Evolutionary conservation across 75 land plant species (phyloP).

Genomic region (Chamaecyparis obtusa): DNA sequence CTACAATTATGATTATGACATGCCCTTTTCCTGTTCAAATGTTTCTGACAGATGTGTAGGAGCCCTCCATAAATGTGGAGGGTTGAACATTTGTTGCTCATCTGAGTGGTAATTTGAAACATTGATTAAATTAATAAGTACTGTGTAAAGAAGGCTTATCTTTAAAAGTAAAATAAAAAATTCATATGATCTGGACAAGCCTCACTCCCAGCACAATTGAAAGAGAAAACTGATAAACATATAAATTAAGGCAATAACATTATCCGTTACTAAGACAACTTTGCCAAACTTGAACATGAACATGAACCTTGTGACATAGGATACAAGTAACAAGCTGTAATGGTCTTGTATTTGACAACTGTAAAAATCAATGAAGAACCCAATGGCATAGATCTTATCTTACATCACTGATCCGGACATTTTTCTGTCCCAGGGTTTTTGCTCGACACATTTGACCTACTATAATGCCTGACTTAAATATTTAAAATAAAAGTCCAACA

Average conservation of each 20-base stretch:
- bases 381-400: neutral
- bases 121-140: neutral
- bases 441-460: neutral
- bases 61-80: neutral
- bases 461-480: neutral
- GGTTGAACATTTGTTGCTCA: neutral
- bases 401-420: neutral
- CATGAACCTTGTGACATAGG: too few species aligned
- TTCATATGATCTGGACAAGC: neutral
- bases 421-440: neutral
- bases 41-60: neutral
- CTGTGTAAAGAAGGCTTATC: neutral
- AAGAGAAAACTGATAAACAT: neutral
- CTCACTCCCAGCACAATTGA: neutral
- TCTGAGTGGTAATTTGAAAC: neutral
- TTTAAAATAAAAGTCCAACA: neutral
- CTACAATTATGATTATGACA: neutral
- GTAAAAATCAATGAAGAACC: neutral
- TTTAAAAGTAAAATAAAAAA: neutral
- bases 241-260: neutral
- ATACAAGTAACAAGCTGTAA: neutral
- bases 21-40: neutral
- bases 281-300: too few species aligned
- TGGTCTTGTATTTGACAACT: neutral
- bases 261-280: neutral